These are phyloP conservation scores for Gossypium sturtianum DNA, from an alignment of 345 rosid genomes.

Conservation along the genomic window DNA sequence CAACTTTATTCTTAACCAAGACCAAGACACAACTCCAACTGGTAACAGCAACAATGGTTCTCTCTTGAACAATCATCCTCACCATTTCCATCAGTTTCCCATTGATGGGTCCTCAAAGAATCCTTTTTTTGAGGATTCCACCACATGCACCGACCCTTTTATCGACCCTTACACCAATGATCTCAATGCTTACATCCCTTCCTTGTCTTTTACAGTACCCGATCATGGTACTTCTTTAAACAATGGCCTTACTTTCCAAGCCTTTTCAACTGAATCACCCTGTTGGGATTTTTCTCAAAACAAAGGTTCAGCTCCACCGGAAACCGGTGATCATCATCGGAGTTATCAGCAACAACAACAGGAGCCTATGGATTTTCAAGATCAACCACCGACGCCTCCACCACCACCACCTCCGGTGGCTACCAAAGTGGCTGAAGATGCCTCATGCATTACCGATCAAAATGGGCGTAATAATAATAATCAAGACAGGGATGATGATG, in stretches of 20 bases:
- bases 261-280: background rate
- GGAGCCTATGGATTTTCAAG: background rate
- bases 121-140: conserved; percentile 8
- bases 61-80: conserved; percentile 12
- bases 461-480: background rate
- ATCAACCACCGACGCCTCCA: background rate
- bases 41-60: background rate
- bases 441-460: conserved; percentile 15
- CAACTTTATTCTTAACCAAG: conserved; percentile 9
- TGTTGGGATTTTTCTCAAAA: conserved; percentile 15
- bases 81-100: conserved; percentile 10
- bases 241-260: conserved; percentile 11
- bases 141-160: conserved; percentile 14
- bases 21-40: background rate
- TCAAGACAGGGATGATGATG: conserved; percentile 5
- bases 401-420: background rate
- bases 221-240: conserved; percentile 1
- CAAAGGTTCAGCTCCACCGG: background rate
- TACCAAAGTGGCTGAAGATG: conserved; percentile 15
- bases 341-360: background rate
- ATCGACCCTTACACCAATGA: background rate
- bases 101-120: conserved; percentile 19
- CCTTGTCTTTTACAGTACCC: background rate
- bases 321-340: background rate
- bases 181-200: conserved; percentile 4